Conservation (phyloP, 148 eudicot genomes). For the Dysphania ambrosioides region DNA sequence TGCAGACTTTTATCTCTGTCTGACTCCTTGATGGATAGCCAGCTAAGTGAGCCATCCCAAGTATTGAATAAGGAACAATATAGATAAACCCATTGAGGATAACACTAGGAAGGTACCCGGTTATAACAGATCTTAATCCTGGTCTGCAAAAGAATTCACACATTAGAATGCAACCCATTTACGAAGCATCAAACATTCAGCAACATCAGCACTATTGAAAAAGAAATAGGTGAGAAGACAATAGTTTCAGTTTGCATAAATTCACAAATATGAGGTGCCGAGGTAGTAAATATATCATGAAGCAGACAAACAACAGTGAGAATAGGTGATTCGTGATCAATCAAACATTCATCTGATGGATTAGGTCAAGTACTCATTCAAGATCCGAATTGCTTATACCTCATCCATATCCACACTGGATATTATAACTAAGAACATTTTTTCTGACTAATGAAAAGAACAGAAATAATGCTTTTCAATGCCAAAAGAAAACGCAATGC, state of each 20-base stretch:
- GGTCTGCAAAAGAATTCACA: constrained; percentile 49
- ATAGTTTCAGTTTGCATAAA: background rate
- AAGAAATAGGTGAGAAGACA: background rate
- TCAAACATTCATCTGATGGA: background rate
- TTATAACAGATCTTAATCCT: constrained; percentile 65
- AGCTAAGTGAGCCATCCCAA: constrained; percentile 64
- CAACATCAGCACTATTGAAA: background rate
- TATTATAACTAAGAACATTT: background rate
- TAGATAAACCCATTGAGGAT: constrained; percentile 78
- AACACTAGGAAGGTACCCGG: constrained; percentile 89
- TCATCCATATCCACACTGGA: background rate
- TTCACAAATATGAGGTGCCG: background rate
- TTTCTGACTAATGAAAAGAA: background rate
- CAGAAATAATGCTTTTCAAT: too few relatives aligned
- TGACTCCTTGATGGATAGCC: constrained; percentile 74
- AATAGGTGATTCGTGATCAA: background rate
- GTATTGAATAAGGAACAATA: constrained; percentile 74
- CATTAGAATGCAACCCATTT: constrained; percentile 10
- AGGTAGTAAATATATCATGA: background rate
- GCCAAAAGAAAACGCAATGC: background rate
- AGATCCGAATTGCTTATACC: background rate
- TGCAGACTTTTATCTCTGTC: constrained; percentile 75
- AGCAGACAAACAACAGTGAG: background rate
- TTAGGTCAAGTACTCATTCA: background rate
- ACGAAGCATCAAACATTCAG: background rate